phyloP scores from a whole-genome alignment of 345 rosid species.

The Moricandia moricandioides region DNA sequence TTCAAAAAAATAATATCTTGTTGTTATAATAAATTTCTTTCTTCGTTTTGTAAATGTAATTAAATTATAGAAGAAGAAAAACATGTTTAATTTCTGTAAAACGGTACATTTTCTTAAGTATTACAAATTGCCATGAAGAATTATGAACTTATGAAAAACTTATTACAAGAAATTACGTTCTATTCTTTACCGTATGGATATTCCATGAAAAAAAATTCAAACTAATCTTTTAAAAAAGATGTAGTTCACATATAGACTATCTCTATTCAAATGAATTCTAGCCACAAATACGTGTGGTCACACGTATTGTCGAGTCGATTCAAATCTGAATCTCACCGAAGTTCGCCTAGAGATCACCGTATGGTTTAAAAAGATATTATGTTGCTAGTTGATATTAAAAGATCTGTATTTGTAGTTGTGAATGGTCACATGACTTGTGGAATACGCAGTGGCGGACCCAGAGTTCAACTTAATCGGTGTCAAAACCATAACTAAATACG shows the following conservation, averaged over 20 bases:
- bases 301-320: too few relatives aligned
- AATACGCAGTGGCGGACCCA: not conserved
- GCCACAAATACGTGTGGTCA: too few relatives aligned
- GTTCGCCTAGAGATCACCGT: too few relatives aligned
- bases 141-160: not conserved
- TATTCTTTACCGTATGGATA: too few relatives aligned
- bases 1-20: not conserved
- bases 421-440: slow-evolving; percentile 20
- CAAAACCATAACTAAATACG: too few relatives aligned
- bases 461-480: too few relatives aligned
- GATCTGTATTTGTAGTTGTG: slow-evolving; percentile 18
- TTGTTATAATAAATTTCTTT: not conserved
- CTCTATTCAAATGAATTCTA: too few relatives aligned
- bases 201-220: too few relatives aligned
- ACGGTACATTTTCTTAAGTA: not conserved
- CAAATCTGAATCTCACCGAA: too few relatives aligned
- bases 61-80: not conserved
- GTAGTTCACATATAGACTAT: too few relatives aligned
- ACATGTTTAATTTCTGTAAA: not conserved
- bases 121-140: not conserved
- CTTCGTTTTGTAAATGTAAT: not conserved
- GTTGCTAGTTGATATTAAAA: slow-evolving; percentile 4
- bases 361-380: not conserved
- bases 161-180: not conserved
- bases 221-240: too few relatives aligned